phyloP scores from a whole-genome alignment of 768 basidiomycete species.

The Mycena crocata region DNA sequence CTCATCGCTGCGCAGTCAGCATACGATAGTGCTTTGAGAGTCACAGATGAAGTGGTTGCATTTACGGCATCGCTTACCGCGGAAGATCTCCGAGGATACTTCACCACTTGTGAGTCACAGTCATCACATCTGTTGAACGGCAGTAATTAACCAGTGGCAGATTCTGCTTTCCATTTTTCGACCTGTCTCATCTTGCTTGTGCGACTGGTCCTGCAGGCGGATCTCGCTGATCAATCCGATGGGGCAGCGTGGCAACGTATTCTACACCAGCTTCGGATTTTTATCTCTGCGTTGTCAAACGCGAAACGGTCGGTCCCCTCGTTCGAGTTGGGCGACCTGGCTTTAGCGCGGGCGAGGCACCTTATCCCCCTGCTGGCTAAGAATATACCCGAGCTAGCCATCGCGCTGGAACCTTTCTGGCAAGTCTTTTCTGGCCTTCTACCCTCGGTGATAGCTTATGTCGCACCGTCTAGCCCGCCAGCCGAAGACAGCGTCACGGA shows the following conservation, averaged over 20 bases:
- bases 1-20: constrained; percentile 25
- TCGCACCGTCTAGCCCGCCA: constrained; percentile 2
- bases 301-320: constrained; percentile 28
- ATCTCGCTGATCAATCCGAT: constrained; percentile 30
- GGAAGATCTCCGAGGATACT: constrained; percentile 33
- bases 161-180: constrained; percentile 35
- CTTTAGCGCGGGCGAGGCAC: constrained; percentile 29
- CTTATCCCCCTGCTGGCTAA: constrained; percentile 34
- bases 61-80: constrained; percentile 31
- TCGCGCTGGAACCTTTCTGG: constrained; percentile 33
- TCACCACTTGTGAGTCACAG: constrained; percentile 23
- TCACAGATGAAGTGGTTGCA: constrained; percentile 32
- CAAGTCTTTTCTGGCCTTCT: not conserved
- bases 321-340: constrained; percentile 32
- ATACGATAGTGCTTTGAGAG: constrained; percentile 28
- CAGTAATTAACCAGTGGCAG: constrained; percentile 4
- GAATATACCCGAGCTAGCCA: constrained; percentile 30
- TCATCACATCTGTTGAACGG: not conserved
- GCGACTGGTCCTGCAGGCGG: constrained; percentile 31
- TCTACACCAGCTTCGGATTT: constrained; percentile 31
- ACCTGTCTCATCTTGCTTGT: constrained; percentile 34
- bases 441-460: constrained; percentile 12
- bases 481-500: constrained; percentile 13
- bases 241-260: constrained; percentile 30
- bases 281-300: constrained; percentile 29